Base-by-base conservation (phyloP, 345 rosid genomes). In the Eucalyptus marginata region DNA sequence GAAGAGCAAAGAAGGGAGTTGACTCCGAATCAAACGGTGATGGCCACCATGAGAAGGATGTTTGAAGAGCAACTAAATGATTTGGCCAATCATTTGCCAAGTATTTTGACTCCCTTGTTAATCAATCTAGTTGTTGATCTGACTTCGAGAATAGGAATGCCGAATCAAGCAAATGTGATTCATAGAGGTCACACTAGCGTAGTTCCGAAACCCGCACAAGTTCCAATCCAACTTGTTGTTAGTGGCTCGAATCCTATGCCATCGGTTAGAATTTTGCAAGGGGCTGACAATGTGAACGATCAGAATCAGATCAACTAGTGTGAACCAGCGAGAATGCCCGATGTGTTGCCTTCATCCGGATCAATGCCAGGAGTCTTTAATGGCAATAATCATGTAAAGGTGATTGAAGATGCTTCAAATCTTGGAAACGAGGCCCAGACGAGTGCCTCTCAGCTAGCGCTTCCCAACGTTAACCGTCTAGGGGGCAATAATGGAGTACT, bases 281-380 rank as follows among this genome's bases (percentile, higher is more conserved):
- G 56, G 56, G 1, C 8, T 51, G 56, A 51, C 4, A 17, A 1
- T 3, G 8, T 7, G 17, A 17, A 18, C 1, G 22, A 51, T 3
- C 1, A 16, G 56, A 17, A 51, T 51, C 3, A 51, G 22, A 15
- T 16, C 7, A 2, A 16, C 6, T 7, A 5, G 7, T 1, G 54
- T 1, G 18, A 17, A 51, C 7, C 5, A 16, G 54, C 16, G 2
- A 2, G 51, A 49, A 14, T 51, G 18, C 7, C 13, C 10, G 49
- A 13, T 10, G 16, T 51, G 7, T 3, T 17, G 3, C 8, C 17
- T 17, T 7, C 7, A 1, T 7, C 2, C 5, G 22, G 0, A 7
- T 7, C 1, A 2, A 2, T 7, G 3, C 22, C 1, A 3, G 3
- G 17, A 7, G 3, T 3, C 20, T 3, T 1, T 5, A 51, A 2